phyloP scores from a whole-genome alignment of 1,139 yeast genomes.

The Protomyces arabidopsidicola region DNA sequence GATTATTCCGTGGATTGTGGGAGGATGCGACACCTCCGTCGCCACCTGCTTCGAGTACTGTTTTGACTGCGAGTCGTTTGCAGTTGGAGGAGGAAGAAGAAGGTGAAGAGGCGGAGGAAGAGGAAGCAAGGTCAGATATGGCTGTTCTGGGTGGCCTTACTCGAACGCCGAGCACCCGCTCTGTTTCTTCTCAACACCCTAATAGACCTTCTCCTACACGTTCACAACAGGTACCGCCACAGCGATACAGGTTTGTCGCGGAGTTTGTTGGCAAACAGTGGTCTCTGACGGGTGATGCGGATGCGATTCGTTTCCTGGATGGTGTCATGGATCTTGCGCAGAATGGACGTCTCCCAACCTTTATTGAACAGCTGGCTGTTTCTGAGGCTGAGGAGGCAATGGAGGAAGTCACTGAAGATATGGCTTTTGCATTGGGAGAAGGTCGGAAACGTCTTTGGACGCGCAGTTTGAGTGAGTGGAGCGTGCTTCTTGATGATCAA shows the following conservation, averaged over 20 bases:
- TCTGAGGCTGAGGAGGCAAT: background rate
- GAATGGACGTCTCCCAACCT: slow-evolving; percentile 15
- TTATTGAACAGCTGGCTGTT: background rate
- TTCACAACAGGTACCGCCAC: background rate
- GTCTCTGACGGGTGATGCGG: slow-evolving; percentile 24
- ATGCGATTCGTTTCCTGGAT: slow-evolving; percentile 22
- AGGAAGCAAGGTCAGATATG: background rate
- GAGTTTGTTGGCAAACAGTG: slow-evolving; percentile 25
- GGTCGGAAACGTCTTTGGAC: slow-evolving; percentile 22
- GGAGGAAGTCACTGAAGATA: background rate
- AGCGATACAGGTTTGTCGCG: slow-evolving; percentile 13
- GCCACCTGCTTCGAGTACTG: background rate
- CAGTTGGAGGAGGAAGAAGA: background rate
- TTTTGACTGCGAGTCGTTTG: background rate
- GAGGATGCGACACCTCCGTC: slow-evolving; percentile 7
- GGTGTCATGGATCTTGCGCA: slow-evolving; percentile 21
- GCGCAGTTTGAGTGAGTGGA: slow-evolving; percentile 22
- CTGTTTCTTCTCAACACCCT: background rate
- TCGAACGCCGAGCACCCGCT: background rate
- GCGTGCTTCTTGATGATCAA: slow-evolving; percentile 12
- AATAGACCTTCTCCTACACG: background rate
- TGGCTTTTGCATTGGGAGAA: background rate
- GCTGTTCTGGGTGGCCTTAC: background rate
- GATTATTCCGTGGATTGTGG: slow-evolving; percentile 18
- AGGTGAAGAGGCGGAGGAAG: background rate